Percentiles rank a stretch among this genome's conserved stretches.
Evolutionary conservation across 306 rosid species (phyloP).

Genomic region (Fragaria ananassa): DNA sequence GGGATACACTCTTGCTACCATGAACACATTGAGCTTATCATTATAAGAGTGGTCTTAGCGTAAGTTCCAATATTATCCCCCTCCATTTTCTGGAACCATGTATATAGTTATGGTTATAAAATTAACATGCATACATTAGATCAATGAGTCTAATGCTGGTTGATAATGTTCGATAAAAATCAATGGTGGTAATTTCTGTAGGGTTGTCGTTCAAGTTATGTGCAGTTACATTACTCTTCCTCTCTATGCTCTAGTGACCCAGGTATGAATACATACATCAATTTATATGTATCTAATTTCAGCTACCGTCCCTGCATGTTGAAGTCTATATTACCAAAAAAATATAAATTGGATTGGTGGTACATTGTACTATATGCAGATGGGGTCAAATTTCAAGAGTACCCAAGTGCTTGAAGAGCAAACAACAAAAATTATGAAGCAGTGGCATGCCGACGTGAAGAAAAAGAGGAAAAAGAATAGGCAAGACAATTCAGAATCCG

Average conservation of each 20-base stretch:
- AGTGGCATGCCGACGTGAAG: constrained; percentile 50
- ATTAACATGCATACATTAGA: neutral
- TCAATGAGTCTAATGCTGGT: neutral
- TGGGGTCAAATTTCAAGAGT: constrained; percentile 55
- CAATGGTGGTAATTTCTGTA: constrained; percentile 16
- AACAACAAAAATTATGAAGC: constrained; percentile 35
- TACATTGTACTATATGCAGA: constrained; percentile 25
- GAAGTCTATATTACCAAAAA: too few species aligned
- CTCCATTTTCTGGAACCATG: neutral
- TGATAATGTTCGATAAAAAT: neutral
- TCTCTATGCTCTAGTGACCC: constrained; percentile 64
- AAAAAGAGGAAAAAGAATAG: constrained; percentile 37
- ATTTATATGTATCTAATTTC: neutral
- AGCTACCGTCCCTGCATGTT: neutral
- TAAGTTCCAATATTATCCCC: constrained; percentile 27
- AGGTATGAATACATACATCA: constrained; percentile 29
- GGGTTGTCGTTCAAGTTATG: constrained; percentile 55
- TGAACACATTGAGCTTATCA: constrained; percentile 28
- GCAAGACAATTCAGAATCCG: constrained; percentile 6
- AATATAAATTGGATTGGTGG: neutral
- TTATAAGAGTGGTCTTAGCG: constrained; percentile 45
- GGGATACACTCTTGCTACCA: constrained; percentile 61
- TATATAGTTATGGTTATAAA: neutral
- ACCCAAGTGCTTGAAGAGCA: constrained; percentile 42
- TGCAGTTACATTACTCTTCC: constrained; percentile 65